These are phyloP conservation scores for Coprinellus aureogranulatus DNA, from an alignment of 768 basidiomycete genomes.

Conservation along the genomic window DNA sequence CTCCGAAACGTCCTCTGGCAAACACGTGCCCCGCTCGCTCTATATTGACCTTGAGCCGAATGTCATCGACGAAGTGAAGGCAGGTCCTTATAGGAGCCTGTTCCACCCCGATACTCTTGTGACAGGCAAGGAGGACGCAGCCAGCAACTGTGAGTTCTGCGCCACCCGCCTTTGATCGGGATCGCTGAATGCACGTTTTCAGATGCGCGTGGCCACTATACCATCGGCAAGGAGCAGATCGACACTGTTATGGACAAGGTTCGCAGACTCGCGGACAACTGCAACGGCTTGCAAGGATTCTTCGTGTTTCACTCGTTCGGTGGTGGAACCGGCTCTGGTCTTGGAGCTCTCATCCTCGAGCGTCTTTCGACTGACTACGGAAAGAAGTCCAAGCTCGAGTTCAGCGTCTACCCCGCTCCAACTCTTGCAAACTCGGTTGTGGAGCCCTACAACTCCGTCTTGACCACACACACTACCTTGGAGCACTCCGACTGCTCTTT, in stretches of 20 bases:
- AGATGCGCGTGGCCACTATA: conserved; percentile 99
- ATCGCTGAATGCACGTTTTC: conserved; percentile 5
- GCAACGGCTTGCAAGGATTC: conserved; percentile 95
- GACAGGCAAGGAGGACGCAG: conserved; percentile 97
- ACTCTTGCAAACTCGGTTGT: conserved; percentile 94
- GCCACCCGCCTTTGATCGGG: background rate
- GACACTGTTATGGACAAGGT: conserved; percentile 95
- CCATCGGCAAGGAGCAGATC: conserved; percentile 96
- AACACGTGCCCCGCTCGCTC: conserved; percentile 94
- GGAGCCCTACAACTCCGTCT: conserved; percentile 97
- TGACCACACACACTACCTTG: conserved; percentile 98
- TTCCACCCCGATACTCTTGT: conserved; percentile 98
- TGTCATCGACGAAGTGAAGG: conserved; percentile 93
- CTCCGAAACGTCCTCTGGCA: conserved; percentile 89
- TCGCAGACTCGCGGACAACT: conserved; percentile 93
- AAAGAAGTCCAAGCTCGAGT: conserved; percentile 98
- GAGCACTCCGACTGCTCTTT: conserved; percentile 99
- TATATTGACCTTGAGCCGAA: conserved; percentile 96
- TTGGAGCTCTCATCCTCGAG: conserved; percentile 94
- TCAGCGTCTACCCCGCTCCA: conserved; percentile 94
- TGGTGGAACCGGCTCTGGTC: conserved; percentile 97
- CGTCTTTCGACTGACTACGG: conserved; percentile 95
- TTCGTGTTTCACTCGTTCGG: conserved; percentile 99
- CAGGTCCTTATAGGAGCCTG: conserved; percentile 85
- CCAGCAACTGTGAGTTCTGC: conserved; percentile 87